Percentiles rank a stretch among this genome's conserved stretches.
phyloP scores from a whole-genome alignment of 2,329 filamentous ascomycete genomes.

The Kalmusia sp. region DNA sequence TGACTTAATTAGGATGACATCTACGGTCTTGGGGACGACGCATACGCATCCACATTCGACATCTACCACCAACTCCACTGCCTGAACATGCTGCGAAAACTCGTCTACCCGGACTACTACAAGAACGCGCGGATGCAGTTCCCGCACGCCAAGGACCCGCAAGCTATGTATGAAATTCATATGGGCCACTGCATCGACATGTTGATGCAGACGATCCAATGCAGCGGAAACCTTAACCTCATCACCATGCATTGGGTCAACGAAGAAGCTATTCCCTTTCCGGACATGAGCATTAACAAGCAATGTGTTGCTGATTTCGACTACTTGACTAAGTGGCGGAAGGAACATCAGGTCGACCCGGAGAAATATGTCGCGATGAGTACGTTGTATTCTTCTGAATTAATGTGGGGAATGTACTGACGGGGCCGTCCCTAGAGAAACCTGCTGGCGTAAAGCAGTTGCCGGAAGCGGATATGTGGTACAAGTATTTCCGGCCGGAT shows the following conservation, averaged over 20 bases:
- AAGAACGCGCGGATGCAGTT: neutral
- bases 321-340: slow-evolving; percentile 2
- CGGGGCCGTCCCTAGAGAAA: neutral
- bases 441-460: neutral
- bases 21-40: slow-evolving; percentile 6
- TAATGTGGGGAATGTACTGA: neutral
- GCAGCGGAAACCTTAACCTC: slow-evolving; percentile 1
- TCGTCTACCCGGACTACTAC: slow-evolving; percentile 6
- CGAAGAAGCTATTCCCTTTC: slow-evolving; percentile 3
- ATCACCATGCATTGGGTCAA: slow-evolving; percentile 9
- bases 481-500: slow-evolving; percentile 2
- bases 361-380: neutral
- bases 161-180: slow-evolving; percentile 2
- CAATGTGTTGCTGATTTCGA: slow-evolving; percentile 3
- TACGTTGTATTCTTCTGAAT: neutral
- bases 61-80: slow-evolving; percentile 6
- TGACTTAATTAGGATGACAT: neutral
- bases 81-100: slow-evolving; percentile 5
- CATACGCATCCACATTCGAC: slow-evolving; percentile 6
- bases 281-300: slow-evolving; percentile 7
- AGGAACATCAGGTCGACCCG: slow-evolving; percentile 1
- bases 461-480: slow-evolving; percentile 2
- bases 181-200: slow-evolving; percentile 8
- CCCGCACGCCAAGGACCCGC: neutral
- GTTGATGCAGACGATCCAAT: slow-evolving; percentile 7